phyloP scores from a whole-genome alignment of 2,329 filamentous ascomycete genomes.

The Kalaharituber pfeilii region DNA sequence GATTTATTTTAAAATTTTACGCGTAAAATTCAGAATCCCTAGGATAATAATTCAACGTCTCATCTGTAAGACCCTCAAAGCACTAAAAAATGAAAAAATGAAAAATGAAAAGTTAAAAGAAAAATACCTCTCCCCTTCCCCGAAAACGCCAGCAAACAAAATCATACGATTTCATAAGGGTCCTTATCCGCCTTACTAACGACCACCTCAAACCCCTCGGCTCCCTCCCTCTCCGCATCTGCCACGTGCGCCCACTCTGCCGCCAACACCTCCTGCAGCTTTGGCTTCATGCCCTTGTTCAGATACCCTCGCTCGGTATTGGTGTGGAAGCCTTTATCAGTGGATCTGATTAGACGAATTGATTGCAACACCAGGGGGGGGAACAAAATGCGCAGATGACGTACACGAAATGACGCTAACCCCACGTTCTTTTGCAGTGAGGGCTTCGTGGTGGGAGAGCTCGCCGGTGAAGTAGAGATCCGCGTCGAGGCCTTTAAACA shows the following conservation, averaged over 20 bases:
- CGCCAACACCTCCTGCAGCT: conserved; percentile 43
- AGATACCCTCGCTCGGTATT: conserved; percentile 83
- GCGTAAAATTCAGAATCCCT: too few species aligned
- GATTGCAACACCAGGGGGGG: not conserved
- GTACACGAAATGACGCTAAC: conserved; percentile 53
- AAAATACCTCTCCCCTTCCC: too few species aligned
- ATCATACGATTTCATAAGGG: conserved; percentile 67
- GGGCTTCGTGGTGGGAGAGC: conserved; percentile 79
- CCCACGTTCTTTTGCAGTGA: conserved; percentile 69
- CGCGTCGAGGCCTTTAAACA: conserved; percentile 52
- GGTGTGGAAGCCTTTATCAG: conserved; percentile 56
- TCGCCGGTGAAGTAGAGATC: conserved; percentile 84
- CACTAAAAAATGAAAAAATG: too few species aligned
- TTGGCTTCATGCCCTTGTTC: conserved; percentile 47
- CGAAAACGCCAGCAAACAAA: too few species aligned
- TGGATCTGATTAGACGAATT: too few species aligned
- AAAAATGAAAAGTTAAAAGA: too few species aligned
- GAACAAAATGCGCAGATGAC: not conserved
- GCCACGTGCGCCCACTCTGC: conserved; percentile 35
- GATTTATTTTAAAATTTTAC: too few species aligned
- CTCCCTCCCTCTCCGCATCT: conserved; percentile 20
- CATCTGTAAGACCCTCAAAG: too few species aligned
- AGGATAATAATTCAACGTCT: too few species aligned
- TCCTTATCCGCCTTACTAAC: conserved; percentile 70
- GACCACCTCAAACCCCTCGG: conserved; percentile 42